phyloP scores from a whole-genome alignment of 805 yeast genomes.

The Saccharomycopsis sp. region DNA sequence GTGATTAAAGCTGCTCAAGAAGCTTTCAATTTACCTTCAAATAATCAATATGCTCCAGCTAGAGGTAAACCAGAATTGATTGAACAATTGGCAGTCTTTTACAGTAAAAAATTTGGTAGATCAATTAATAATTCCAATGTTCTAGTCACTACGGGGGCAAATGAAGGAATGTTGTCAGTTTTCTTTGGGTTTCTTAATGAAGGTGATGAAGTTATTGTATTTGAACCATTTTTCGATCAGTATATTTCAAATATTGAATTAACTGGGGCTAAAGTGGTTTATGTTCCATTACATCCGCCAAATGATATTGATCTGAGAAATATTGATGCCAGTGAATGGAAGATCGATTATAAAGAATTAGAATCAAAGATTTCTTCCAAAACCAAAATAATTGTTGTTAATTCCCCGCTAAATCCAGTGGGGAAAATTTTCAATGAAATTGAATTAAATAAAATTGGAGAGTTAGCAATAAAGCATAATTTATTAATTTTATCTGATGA shows the following conservation, averaged over 20 bases:
- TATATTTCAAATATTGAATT: slow-evolving; percentile 90
- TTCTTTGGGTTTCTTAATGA: slow-evolving; percentile 77
- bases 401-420: slow-evolving; percentile 94
- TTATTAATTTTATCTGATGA: slow-evolving; percentile 83
- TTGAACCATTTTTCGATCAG: slow-evolving; percentile 96
- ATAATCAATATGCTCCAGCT: slow-evolving; percentile 91
- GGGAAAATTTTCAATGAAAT: slow-evolving; percentile 80
- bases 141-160: slow-evolving; percentile 91
- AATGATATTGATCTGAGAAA: slow-evolving; percentile 52
- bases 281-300: slow-evolving; percentile 84
- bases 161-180: slow-evolving; percentile 85
- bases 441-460: slow-evolving; percentile 71
- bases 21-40: slow-evolving; percentile 64
- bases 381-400: slow-evolving; percentile 81
- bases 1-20: slow-evolving; percentile 75
- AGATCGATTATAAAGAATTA: slow-evolving; percentile 69
- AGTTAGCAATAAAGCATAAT: slow-evolving; percentile 79
- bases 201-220: slow-evolving; percentile 94
- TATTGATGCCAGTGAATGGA: slow-evolving; percentile 83
- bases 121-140: slow-evolving; percentile 53
- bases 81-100: slow-evolving; percentile 61
- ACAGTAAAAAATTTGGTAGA: slow-evolving; percentile 59
- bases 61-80: slow-evolving; percentile 76
- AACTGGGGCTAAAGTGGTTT: slow-evolving; percentile 87
- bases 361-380: slow-evolving; percentile 58